phyloP scores from a whole-genome alignment of 2,329 filamentous ascomycete genomes.

The Diaporthe helianthi region DNA sequence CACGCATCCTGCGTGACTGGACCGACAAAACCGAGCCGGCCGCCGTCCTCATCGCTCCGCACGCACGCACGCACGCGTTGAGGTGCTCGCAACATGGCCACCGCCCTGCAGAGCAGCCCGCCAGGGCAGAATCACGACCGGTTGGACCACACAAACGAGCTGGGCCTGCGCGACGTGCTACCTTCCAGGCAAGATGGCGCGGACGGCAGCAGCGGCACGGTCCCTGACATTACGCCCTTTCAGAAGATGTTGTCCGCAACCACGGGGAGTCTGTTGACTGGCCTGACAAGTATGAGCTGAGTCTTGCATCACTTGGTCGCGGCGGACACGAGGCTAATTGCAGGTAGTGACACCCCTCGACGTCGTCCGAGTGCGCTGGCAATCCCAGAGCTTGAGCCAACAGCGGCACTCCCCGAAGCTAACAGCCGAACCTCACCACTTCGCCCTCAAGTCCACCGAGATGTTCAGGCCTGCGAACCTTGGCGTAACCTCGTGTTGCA shows the following conservation, averaged over 20 bases:
- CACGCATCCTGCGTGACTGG: constrained; percentile 35
- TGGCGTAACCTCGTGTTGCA: constrained; percentile 92
- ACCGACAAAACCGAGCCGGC: constrained; percentile 1
- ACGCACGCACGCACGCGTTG: background rate
- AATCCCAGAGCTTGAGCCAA: constrained; percentile 71
- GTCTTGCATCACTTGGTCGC: background rate
- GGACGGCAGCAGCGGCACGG: constrained; percentile 35
- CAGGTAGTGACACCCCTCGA: constrained; percentile 87
- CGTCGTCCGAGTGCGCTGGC: constrained; percentile 92
- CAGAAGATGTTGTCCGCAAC: constrained; percentile 97
- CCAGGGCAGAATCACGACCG: constrained; percentile 49
- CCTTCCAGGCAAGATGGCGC: constrained; percentile 45
- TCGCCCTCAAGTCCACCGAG: constrained; percentile 62
- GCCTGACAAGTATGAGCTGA: constrained; percentile 74
- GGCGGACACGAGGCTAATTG: constrained; percentile 24
- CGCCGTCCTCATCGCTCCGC: constrained; percentile 12
- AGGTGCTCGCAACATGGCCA: constrained; percentile 28
- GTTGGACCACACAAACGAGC: constrained; percentile 42
- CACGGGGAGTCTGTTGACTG: constrained; percentile 87
- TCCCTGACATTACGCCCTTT: constrained; percentile 72
- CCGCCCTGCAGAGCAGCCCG: constrained; percentile 35
- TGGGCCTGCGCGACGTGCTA: constrained; percentile 43
- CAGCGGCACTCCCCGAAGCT: constrained; percentile 48
- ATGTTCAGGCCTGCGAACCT: constrained; percentile 79
- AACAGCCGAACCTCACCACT: constrained; percentile 60